Evolutionary conservation across 495 filamentous ascomycete species (phyloP).

Genomic region (Glonium stellatum): DNA sequence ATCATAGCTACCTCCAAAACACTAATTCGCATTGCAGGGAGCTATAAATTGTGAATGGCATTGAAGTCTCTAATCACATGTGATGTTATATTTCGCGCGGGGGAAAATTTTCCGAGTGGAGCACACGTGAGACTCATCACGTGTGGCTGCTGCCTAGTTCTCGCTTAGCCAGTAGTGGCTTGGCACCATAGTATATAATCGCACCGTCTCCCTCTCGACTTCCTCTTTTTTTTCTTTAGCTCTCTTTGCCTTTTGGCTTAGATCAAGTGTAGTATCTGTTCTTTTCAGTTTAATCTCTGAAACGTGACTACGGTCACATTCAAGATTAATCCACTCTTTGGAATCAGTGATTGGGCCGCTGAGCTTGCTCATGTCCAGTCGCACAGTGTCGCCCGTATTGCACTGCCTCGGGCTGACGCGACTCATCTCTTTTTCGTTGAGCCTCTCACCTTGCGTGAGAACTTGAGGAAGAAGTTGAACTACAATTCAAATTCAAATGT

Average conservation of each 20-base stretch:
- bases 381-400: constrained; percentile 11
- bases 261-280: constrained; percentile 33
- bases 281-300: constrained; percentile 1
- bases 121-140: not conserved
- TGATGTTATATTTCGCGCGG: too few relatives aligned
- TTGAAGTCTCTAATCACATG: too few relatives aligned
- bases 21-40: too few relatives aligned
- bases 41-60: too few relatives aligned
- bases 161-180: not conserved
- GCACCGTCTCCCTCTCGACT: not conserved
- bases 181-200: not conserved
- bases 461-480: constrained; percentile 3
- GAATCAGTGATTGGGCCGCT: not conserved
- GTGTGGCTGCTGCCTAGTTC: not conserved
- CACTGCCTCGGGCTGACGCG: constrained; percentile 10
- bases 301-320: not conserved
- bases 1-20: too few relatives aligned
- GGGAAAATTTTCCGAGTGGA: not conserved
- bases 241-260: constrained; percentile 33
- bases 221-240: not conserved
- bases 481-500: not conserved
- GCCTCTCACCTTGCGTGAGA: constrained; percentile 3
- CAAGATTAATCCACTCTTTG: constrained; percentile 7
- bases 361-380: constrained; percentile 3
- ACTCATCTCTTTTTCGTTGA: constrained; percentile 4